A percentile compares a stretch with the other conserved stretches of the same genome.
These are phyloP conservation scores for Mortierella sp. DNA, from an alignment of 371 early-diverging fungal genomes.

Conservation along the genomic window DNA sequence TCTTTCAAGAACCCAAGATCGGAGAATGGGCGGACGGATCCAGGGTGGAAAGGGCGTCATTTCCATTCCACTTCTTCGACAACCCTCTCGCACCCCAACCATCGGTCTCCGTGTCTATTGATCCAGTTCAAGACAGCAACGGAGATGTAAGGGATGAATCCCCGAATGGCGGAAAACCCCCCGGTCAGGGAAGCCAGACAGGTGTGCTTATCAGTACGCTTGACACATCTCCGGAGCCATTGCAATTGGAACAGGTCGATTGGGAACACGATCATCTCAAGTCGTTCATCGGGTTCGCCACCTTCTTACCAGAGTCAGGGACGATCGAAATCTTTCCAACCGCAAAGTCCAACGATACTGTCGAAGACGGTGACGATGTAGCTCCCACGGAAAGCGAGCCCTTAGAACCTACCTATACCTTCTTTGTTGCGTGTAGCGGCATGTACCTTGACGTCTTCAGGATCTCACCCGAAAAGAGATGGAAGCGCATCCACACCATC, in stretches of 20 bases:
- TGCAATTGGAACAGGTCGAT: constrained; percentile 16
- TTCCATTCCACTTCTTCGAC: constrained; percentile 37
- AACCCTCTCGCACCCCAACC: constrained; percentile 38
- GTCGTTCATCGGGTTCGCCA: constrained; percentile 67
- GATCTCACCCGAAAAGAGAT: constrained; percentile 33
- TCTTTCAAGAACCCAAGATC: constrained; percentile 45
- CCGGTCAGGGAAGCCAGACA: too few relatives aligned
- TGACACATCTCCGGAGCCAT: not conserved
- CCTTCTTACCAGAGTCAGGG: constrained; percentile 64
- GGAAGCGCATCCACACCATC: constrained; percentile 43
- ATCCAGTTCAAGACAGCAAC: constrained; percentile 2
- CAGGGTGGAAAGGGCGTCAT: constrained; percentile 15
- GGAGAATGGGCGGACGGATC: constrained; percentile 48
- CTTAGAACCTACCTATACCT: not conserved
- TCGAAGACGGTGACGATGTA: constrained; percentile 4
- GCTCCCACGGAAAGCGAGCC: constrained; percentile 1
- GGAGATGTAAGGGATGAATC: constrained; percentile 4
- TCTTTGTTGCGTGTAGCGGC: constrained; percentile 48
- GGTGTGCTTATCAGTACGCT: not conserved
- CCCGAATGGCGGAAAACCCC: not conserved
- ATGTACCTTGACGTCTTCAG: constrained; percentile 40
- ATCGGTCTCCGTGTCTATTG: constrained; percentile 25
- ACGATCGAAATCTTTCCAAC: constrained; percentile 49
- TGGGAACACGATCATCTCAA: constrained; percentile 28
- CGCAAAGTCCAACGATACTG: constrained; percentile 22